Base-by-base conservation (phyloP, 2,329 filamentous ascomycete species). In the Exophiala dermatitidis region DNA sequence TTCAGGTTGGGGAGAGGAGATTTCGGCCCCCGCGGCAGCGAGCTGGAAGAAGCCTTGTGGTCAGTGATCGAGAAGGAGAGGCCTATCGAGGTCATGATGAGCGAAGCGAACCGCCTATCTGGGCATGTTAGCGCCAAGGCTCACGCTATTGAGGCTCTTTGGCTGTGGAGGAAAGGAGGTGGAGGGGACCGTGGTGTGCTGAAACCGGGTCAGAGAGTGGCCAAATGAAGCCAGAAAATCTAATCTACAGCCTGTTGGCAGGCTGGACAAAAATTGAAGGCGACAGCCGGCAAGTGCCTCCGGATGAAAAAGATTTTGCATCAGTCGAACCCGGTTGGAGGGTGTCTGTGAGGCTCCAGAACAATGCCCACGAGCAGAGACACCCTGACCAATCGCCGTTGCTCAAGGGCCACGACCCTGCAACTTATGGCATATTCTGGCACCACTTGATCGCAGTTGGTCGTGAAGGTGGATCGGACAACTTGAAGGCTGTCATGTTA, bases 121-220 rank as follows among this genome's bases (percentile, higher is more conserved):
- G 82, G 83, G 0, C 90, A 96, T 74, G 74, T 86, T 54, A 91
- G 88, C 53, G 88, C 88, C 46, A 81, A 83, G 64, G 85, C 86
- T 0, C 95, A 90, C 75, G 90, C 91, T 7, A 83, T 86, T 2
- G 91, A 97, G 69, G 90, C 90, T 1, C 72, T 96, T 10, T 96
- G 91, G 90, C 69, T 95, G 57, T 90, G 88, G 88, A 60, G 74
- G 80, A 68, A 70, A 77, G 73, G 72, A 77, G 75, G 71, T 80
- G 81, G 71, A 71, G 76, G 73, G 8, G 70, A 72, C 57, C 63
- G 71, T 46, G 69, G 71, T 1, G 60, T 74, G 3, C 55, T 68
- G 53, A 71, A 71, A 57, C 66, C 68, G 19, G 64, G 66, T 5
- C 59, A 61, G 44, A 58, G 29, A 30, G 50, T 57, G 34, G 60